Percentiles rank a stretch among this genome's conserved stretches.
Evolutionary conservation across 768 basidiomycete species (phyloP).

Genomic region (Inosperma sp.): DNA sequence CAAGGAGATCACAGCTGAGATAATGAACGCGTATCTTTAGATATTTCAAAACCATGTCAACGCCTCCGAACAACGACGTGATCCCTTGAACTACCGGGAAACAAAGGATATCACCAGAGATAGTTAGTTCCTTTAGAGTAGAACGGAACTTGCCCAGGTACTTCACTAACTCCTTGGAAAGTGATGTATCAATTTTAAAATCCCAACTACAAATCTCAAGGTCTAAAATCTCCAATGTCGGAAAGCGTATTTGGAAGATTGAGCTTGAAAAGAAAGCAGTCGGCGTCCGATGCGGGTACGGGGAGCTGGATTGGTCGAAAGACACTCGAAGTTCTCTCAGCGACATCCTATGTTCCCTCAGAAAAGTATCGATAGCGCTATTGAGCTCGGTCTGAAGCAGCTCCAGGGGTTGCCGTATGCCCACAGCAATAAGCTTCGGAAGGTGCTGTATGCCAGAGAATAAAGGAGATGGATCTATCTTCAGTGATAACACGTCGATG

Average conservation of each 20-base stretch:
- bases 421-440: slow-evolving; percentile 1
- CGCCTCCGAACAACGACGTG: neutral
- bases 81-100: neutral
- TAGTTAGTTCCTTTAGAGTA: neutral
- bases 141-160: neutral
- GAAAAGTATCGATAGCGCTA: neutral
- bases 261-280: slow-evolving; percentile 6
- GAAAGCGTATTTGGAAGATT: slow-evolving; percentile 8
- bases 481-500: slow-evolving; percentile 4
- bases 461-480: slow-evolving; percentile 2
- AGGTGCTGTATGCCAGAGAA: slow-evolving; percentile 3
- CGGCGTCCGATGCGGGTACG: neutral
- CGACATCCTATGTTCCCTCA: neutral
- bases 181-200: neutral
- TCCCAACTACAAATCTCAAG: slow-evolving; percentile 6
- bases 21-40: slow-evolving; percentile 3
- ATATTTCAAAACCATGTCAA: neutral
- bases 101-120: neutral
- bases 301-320: neutral
- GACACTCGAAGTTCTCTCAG: neutral
- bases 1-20: slow-evolving; percentile 5
- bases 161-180: neutral
- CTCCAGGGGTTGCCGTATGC: neutral
- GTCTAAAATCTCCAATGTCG: slow-evolving; percentile 2
- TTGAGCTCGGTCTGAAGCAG: neutral